Percentiles rank a stretch among this genome's conserved stretches.
phyloP scores from a whole-genome alignment of 805 yeast species.

The Middelhovenomyces tepae region DNA sequence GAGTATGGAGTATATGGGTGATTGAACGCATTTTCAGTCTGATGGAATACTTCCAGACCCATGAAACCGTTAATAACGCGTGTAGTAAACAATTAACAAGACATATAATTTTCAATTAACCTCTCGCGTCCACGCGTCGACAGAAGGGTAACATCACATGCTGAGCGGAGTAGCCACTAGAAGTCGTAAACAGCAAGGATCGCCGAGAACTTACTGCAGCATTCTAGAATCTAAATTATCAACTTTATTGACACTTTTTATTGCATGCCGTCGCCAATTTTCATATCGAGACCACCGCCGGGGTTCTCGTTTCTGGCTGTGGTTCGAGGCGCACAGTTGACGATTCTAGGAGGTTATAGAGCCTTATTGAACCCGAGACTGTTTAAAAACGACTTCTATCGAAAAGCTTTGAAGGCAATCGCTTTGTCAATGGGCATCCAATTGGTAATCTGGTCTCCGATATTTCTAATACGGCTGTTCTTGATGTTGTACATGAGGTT shows the following conservation, averaged over 20 bases:
- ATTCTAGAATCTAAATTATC: too few species aligned
- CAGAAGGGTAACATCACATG: too few species aligned
- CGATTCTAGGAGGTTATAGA: slow-evolving; percentile 40
- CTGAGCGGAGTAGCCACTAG: too few species aligned
- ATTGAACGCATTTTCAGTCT: slow-evolving; percentile 32
- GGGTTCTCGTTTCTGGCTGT: slow-evolving; percentile 42
- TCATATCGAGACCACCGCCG: slow-evolving; percentile 48
- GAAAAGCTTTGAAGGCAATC: slow-evolving; percentile 30
- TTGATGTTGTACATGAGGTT: slow-evolving; percentile 18
- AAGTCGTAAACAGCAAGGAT: slow-evolving; percentile 2
- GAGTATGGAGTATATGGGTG: slow-evolving; percentile 81
- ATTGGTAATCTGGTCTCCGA: slow-evolving; percentile 26
- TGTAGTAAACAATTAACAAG: background rate
- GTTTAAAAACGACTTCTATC: slow-evolving; percentile 29
- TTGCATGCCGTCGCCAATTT: slow-evolving; percentile 59
- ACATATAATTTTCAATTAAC: background rate
- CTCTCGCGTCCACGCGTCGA: slow-evolving; percentile 1
- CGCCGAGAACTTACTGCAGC: too few species aligned
- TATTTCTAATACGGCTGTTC: slow-evolving; percentile 15
- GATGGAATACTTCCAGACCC: too few species aligned
- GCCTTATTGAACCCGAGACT: slow-evolving; percentile 38
- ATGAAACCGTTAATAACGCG: background rate
- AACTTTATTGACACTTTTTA: too few species aligned
- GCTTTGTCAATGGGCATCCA: slow-evolving; percentile 33
- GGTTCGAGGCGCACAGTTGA: slow-evolving; percentile 46